These are phyloP conservation scores for Pseudozyma pruni DNA, from an alignment of 1,284 basidiomycete species.

Conservation along the genomic window DNA sequence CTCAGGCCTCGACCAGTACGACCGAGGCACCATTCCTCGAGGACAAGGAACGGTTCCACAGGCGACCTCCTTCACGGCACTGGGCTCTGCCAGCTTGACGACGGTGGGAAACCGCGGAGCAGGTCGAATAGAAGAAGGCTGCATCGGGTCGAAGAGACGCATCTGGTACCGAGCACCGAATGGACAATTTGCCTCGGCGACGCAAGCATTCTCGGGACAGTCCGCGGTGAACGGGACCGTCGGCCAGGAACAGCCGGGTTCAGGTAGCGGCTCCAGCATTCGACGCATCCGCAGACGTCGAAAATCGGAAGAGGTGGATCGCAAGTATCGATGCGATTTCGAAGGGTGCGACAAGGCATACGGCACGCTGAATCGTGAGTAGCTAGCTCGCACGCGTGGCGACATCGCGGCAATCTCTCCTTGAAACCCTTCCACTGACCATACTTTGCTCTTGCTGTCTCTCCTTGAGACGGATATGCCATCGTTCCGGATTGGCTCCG, in stretches of 20 bases:
- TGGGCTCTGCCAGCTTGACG: neutral
- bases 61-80: neutral
- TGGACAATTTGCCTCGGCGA: conserved; percentile 43
- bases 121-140: conserved; percentile 30
- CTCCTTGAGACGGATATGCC: neutral
- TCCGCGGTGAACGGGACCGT: neutral
- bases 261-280: conserved; percentile 4
- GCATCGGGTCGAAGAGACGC: conserved; percentile 33
- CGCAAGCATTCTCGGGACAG: conserved; percentile 6
- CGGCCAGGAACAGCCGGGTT: conserved; percentile 1
- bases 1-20: neutral
- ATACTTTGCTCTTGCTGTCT: neutral
- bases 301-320: conserved; percentile 75
- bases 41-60: neutral
- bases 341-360: conserved; percentile 84
- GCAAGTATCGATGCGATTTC: conserved; percentile 83
- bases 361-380: conserved; percentile 79
- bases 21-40: neutral
- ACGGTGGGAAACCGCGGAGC: neutral
- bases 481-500: too few species aligned
- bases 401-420: neutral
- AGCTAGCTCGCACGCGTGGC: conserved; percentile 5
- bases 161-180: conserved; percentile 43
- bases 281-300: conserved; percentile 50
- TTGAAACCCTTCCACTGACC: neutral